These are phyloP conservation scores for Ploettnerulaceae sp. DNA, from an alignment of 2,329 filamentous ascomycete genomes.

Conservation along the genomic window DNA sequence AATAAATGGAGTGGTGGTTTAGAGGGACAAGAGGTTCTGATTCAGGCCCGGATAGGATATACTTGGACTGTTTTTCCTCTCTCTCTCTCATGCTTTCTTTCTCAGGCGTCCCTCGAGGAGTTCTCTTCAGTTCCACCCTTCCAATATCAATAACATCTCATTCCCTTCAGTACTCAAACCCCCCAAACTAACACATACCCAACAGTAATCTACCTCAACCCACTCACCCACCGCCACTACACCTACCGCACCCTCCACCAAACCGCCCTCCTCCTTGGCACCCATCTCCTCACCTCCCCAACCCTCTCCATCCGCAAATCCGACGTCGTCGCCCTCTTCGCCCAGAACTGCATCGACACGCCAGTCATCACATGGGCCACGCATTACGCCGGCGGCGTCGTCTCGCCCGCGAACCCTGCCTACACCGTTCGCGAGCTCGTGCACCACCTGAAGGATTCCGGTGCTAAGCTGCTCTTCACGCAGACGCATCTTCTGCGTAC, in stretches of 20 bases:
- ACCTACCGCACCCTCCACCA: slow-evolving; percentile 61
- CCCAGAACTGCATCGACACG: slow-evolving; percentile 79
- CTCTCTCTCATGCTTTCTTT: no score
- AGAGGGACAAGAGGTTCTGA: no score
- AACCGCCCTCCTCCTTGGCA: slow-evolving; percentile 68
- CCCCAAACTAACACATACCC: not conserved
- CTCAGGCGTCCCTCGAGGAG: not conserved
- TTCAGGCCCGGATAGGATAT: no score
- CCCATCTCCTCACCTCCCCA: slow-evolving; percentile 53
- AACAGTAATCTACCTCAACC: slow-evolving; percentile 30
- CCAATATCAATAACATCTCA: not conserved
- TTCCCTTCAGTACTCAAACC: not conserved
- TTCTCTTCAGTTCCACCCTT: not conserved
- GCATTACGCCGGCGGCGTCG: slow-evolving; percentile 73
- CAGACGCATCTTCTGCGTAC: slow-evolving; percentile 59
- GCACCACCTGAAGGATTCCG: slow-evolving; percentile 73
- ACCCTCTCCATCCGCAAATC: not conserved
- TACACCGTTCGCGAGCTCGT: slow-evolving; percentile 81
- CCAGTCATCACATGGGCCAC: slow-evolving; percentile 70
- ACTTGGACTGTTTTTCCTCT: no score
- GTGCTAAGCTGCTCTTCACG: slow-evolving; percentile 69
- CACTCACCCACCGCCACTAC: slow-evolving; percentile 59
- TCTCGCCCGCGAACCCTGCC: slow-evolving; percentile 79
- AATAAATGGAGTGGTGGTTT: no score
- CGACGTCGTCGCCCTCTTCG: slow-evolving; percentile 77